Percentiles rank a stretch among this genome's conserved stretches.
Conservation (phyloP, 2,329 filamentous ascomycete genomes). For the Aspergillus calidoustus region DNA sequence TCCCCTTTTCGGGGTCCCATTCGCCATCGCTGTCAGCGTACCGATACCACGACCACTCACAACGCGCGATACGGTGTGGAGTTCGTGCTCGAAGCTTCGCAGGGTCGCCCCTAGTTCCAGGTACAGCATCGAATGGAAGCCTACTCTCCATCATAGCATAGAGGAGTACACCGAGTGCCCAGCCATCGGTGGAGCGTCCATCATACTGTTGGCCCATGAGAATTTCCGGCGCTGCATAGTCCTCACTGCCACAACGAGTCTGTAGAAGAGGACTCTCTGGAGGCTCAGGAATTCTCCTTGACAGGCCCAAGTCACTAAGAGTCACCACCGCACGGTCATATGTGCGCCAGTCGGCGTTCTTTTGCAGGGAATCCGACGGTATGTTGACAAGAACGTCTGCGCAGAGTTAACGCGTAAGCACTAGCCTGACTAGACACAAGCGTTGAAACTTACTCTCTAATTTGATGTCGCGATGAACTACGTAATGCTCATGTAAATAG, state of each 20-base stretch:
- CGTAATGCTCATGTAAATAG: conserved; percentile 82
- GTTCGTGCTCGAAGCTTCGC: conserved; percentile 78
- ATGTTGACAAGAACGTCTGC: conserved; percentile 91
- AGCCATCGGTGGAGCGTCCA: conserved; percentile 87
- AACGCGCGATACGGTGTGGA: conserved; percentile 90
- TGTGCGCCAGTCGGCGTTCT: conserved; percentile 69
- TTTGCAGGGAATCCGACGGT: conserved; percentile 68
- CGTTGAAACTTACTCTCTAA: conserved; percentile 79
- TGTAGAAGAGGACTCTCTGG: conserved; percentile 84
- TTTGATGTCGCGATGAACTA: conserved; percentile 97
- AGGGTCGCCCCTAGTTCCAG: conserved; percentile 72
- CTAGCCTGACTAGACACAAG: background rate
- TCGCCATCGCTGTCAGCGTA: conserved; percentile 85
- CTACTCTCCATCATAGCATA: conserved; percentile 94
- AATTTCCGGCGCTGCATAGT: conserved; percentile 96
- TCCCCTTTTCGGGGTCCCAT: conserved; percentile 72
- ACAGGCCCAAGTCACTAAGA: conserved; percentile 88
- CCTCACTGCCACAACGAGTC: conserved; percentile 92
- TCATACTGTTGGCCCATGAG: conserved; percentile 95
- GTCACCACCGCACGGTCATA: conserved; percentile 85
- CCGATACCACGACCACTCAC: conserved; percentile 93
- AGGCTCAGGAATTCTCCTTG: conserved; percentile 73
- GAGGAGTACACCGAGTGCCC: conserved; percentile 90
- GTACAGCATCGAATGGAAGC: conserved; percentile 88
- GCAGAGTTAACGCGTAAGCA: conserved; percentile 19